These are phyloP conservation scores for Petunia axillaris DNA, from an alignment of 257 asterid genomes.

Conservation along the genomic window DNA sequence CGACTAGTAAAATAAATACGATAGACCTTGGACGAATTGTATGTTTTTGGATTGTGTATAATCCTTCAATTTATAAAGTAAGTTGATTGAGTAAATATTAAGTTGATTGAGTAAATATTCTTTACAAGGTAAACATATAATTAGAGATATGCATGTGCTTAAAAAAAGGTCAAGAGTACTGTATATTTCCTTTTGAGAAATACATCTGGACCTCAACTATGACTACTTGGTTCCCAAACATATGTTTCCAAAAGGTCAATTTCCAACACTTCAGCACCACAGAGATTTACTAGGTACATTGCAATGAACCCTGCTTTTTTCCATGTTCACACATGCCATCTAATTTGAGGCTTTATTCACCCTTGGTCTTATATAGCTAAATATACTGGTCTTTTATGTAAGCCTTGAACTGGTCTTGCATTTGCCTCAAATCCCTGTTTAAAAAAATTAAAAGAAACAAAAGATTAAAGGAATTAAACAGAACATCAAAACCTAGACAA, in stretches of 20 bases:
- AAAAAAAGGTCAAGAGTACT: background rate
- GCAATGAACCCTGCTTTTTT: background rate
- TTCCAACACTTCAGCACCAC: constrained; percentile 19
- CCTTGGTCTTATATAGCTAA: background rate
- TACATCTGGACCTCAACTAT: background rate
- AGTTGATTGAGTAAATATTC: background rate
- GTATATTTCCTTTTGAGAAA: background rate
- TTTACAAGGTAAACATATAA: background rate
- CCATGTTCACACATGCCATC: background rate
- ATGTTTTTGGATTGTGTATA: too few species aligned
- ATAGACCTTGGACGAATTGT: too few species aligned
- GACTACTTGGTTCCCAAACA: background rate
- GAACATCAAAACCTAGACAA: background rate
- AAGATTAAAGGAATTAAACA: background rate
- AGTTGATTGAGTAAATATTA: background rate
- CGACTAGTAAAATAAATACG: too few species aligned
- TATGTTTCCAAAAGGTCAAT: background rate
- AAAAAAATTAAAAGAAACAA: background rate
- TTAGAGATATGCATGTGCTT: background rate
- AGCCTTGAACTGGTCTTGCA: constrained; percentile 59
- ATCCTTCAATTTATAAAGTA: too few species aligned
- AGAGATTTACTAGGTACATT: background rate
- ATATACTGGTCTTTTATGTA: constrained; percentile 16
- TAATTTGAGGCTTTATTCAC: background rate
- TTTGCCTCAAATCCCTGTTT: constrained; percentile 49